phyloP scores from a whole-genome alignment of 768 basidiomycete species.

The Xanthoconium purpureum region DNA sequence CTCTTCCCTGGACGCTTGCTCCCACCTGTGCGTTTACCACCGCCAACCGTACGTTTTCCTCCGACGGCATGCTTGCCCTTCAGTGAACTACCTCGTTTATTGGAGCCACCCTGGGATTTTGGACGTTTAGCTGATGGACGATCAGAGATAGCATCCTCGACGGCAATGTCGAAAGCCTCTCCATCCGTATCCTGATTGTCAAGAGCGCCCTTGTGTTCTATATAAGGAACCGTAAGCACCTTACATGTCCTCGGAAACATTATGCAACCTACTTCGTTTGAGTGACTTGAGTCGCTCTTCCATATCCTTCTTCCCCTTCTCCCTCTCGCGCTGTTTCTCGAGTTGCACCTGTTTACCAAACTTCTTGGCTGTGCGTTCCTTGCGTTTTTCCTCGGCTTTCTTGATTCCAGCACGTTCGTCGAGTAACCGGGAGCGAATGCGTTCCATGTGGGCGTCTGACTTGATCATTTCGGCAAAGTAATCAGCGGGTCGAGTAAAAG shows the following conservation, averaged over 20 bases:
- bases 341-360: constrained; percentile 97
- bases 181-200: constrained; percentile 55
- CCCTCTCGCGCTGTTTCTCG: constrained; percentile 89
- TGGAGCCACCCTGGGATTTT: constrained; percentile 25
- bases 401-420: constrained; percentile 89
- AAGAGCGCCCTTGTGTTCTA: constrained; percentile 83
- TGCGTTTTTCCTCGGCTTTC: constrained; percentile 86
- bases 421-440: constrained; percentile 84
- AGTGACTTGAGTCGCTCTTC: constrained; percentile 81
- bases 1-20: constrained; percentile 59
- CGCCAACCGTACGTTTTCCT: constrained; percentile 3
- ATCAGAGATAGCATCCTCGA: constrained; percentile 85
- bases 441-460: constrained; percentile 95
- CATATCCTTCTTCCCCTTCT: constrained; percentile 88
- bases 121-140: constrained; percentile 61
- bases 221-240: constrained; percentile 2
- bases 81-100: constrained; percentile 33
- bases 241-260: neutral
- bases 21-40: constrained; percentile 30
- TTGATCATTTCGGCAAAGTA: constrained; percentile 99
- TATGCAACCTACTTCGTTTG: constrained; percentile 67
- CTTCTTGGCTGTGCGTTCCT: constrained; percentile 94
- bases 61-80: constrained; percentile 42
- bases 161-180: constrained; percentile 80
- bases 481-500: constrained; percentile 89